These are phyloP conservation scores for Patellifolia procumbens DNA, from an alignment of 179 eudicot species.

Conservation along the genomic window DNA sequence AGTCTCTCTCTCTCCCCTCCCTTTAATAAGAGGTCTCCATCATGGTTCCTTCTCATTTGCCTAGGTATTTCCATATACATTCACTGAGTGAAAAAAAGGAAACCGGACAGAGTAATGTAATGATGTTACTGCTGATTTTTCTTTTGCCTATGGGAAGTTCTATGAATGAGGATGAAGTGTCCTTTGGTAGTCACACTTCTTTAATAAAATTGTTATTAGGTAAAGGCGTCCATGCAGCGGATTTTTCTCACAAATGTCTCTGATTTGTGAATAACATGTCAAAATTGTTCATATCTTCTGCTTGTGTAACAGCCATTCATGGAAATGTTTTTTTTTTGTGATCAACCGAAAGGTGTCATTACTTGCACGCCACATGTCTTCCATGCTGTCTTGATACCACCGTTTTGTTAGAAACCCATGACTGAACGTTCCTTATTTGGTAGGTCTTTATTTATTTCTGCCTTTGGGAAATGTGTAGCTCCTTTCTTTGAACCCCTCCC, in stretches of 20 bases:
- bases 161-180: background rate
- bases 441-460: background rate
- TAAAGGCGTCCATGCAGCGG: background rate
- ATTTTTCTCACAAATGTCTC: background rate
- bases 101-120: too few species aligned
- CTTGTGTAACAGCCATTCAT: background rate
- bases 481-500: background rate
- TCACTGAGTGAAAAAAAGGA: too few species aligned
- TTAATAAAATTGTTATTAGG: background rate
- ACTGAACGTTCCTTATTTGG: background rate
- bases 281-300: background rate
- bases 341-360: slow-evolving; percentile 12
- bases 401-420: background rate
- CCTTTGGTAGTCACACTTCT: background rate
- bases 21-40: too few species aligned
- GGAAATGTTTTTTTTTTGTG: background rate
- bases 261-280: background rate
- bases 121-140: background rate
- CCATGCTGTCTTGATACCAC: background rate
- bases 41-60: too few species aligned
- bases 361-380: slow-evolving; percentile 15
- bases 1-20: too few species aligned
- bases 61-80: too few species aligned
- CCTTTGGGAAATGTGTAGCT: background rate
- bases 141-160: background rate